Conservation (phyloP, 2,329 filamentous ascomycete genomes). For the Kalaharituber pfeilii region DNA sequence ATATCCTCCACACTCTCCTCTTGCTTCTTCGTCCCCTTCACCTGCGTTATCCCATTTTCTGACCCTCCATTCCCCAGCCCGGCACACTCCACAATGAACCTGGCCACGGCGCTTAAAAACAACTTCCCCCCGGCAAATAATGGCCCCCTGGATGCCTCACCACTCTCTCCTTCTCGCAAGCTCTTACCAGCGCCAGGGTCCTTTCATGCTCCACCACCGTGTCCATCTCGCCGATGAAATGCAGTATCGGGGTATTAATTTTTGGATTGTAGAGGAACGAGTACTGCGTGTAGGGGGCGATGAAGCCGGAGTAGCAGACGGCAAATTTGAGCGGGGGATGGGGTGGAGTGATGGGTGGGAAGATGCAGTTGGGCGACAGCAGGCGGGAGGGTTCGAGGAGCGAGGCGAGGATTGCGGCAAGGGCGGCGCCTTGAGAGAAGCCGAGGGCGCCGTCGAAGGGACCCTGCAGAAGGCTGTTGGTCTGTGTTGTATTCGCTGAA, state of each 20-base stretch:
- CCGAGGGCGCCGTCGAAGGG: constrained; percentile 44
- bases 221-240: constrained; percentile 47
- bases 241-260: constrained; percentile 43
- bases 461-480: constrained; percentile 28
- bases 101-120: constrained; percentile 42
- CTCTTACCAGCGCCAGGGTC: constrained; percentile 39
- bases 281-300: constrained; percentile 37
- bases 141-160: constrained; percentile 52
- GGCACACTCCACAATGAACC: constrained; percentile 40
- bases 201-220: constrained; percentile 45
- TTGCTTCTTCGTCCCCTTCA: constrained; percentile 11
- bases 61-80: constrained; percentile 27
- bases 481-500: neutral
- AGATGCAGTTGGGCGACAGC: neutral
- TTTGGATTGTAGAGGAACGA: constrained; percentile 41
- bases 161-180: constrained; percentile 38
- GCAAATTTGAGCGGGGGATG: constrained; percentile 39
- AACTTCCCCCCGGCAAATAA: constrained; percentile 46
- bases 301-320: constrained; percentile 45
- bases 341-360: constrained; percentile 8
- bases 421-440: constrained; percentile 42
- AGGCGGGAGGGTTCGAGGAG: constrained; percentile 35
- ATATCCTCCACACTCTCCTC: constrained; percentile 41
- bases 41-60: neutral
- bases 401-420: constrained; percentile 41